These are phyloP conservation scores for Colletotrichum siamense DNA, from an alignment of 2,329 filamentous ascomycete species.

Conservation along the genomic window DNA sequence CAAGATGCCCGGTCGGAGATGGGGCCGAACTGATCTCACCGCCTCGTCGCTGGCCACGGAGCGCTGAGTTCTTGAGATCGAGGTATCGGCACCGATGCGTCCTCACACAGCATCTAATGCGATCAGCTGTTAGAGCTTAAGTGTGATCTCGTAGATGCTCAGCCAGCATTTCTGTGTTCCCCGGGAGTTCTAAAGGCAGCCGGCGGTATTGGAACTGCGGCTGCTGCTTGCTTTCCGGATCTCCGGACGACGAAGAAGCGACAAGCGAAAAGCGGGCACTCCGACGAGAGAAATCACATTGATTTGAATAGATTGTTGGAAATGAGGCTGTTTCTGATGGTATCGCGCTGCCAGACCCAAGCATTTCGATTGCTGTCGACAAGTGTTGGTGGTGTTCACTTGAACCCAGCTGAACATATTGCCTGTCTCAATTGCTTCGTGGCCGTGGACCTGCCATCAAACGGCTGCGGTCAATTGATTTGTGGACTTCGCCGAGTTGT, in stretches of 20 bases:
- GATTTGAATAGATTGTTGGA: neutral
- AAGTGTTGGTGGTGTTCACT: neutral
- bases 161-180: neutral
- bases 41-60: neutral
- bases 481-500: neutral
- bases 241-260: neutral
- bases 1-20: neutral
- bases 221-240: neutral
- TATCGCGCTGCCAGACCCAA: neutral
- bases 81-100: neutral
- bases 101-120: neutral
- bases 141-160: neutral
- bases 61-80: neutral
- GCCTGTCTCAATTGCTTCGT: neutral
- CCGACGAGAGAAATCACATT: neutral
- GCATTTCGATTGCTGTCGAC: neutral
- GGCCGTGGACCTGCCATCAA: neutral
- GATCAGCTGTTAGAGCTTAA: accelerated
- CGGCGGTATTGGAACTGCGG: neutral
- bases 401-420: neutral
- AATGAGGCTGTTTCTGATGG: neutral
- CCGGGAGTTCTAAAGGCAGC: neutral
- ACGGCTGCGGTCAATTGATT: neutral
- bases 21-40: neutral
- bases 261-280: neutral